phyloP scores from a whole-genome alignment of 2,329 filamentous ascomycete genomes.

The Bipolaris cookei region DNA sequence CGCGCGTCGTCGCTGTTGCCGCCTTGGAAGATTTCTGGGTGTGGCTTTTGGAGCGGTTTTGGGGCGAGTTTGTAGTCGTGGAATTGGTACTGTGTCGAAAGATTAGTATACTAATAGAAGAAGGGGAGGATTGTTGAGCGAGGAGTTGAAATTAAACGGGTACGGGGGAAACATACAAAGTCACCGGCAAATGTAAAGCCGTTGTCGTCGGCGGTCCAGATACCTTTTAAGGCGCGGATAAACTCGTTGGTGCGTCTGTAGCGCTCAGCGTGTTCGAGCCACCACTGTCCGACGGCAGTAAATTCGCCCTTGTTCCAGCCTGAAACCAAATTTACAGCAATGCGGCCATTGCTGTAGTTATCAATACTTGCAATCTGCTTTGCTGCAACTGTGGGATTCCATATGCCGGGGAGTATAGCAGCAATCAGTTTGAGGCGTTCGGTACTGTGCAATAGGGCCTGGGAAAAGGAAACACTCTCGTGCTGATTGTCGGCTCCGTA shows the following conservation, averaged over 20 bases:
- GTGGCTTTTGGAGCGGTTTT: conserved; percentile 58
- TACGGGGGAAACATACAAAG: conserved; percentile 39
- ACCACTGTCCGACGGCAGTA: conserved; percentile 60
- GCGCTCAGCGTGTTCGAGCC: conserved; percentile 61
- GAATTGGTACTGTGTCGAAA: conserved; percentile 53
- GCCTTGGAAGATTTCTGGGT: conserved; percentile 62
- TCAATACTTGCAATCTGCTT: conserved; percentile 63
- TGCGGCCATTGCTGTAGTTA: conserved; percentile 59
- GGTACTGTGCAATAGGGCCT: conserved; percentile 57
- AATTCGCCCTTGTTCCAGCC: conserved; percentile 64
- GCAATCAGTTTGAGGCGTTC: conserved; percentile 59
- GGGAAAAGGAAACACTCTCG: conserved; percentile 59
- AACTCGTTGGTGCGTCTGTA: conserved; percentile 60
- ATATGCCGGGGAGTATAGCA: conserved; percentile 54
- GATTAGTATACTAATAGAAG: too few relatives aligned
- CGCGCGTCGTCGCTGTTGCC: conserved; percentile 60
- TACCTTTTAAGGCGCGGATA: conserved; percentile 59
- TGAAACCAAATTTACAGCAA: conserved; percentile 60
- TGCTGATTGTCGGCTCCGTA: conserved; percentile 58
- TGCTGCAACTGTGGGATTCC: conserved; percentile 55
- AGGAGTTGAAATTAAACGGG: too few relatives aligned
- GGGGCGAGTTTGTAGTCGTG: conserved; percentile 58
- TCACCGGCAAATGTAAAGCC: conserved; percentile 59
- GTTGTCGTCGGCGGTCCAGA: conserved; percentile 56
- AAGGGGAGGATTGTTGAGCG: too few relatives aligned